Conservation (phyloP, 2,329 filamentous ascomycete species). For the Dactylellina drechsleri region DNA sequence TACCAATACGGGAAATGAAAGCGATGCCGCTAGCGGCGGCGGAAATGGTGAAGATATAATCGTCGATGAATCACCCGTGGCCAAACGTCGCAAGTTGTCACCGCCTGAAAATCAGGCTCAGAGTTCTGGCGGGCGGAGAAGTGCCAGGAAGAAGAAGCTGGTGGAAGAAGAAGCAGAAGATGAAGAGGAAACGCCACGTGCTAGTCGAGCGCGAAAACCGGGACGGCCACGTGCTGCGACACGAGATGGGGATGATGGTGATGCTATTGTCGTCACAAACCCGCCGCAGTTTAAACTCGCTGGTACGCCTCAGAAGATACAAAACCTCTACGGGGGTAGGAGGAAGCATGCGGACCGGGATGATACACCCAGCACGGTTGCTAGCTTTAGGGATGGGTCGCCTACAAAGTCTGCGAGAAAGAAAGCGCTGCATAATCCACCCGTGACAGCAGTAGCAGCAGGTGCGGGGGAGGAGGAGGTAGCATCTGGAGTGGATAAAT, state of each 20-base stretch:
- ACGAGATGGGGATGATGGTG: not conserved
- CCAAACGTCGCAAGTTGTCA: conserved; percentile 41
- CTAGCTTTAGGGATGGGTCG: conserved; percentile 10
- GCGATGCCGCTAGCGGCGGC: not conserved
- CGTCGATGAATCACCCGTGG: conserved; percentile 34
- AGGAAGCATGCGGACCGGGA: conserved; percentile 45
- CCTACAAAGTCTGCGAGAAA: conserved; percentile 30
- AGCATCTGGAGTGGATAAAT: conserved; percentile 43
- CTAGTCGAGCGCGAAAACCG: not conserved
- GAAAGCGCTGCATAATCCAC: conserved; percentile 1
- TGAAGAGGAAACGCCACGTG: conserved; percentile 33
- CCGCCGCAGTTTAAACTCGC: conserved; percentile 4
- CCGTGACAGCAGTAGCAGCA: not conserved
- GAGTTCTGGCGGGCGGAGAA: not conserved
- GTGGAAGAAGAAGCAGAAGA: not conserved
- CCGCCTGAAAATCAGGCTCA: conserved; percentile 3
- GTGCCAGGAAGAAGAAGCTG: conserved; percentile 7
- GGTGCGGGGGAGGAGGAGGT: conserved; percentile 3
- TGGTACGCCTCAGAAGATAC: conserved; percentile 35
- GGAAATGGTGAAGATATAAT: not conserved
- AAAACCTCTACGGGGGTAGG: conserved; percentile 44
- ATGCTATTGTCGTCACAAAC: not conserved
- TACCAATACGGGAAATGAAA: not conserved
- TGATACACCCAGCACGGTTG: conserved; percentile 35
- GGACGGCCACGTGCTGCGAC: conserved; percentile 1